Evolutionary conservation across 176 grass and related monocot genomes (phyloP), one percentile per base, ranked within the genome.

Genomic region (Elaeis guineensis): DNA sequence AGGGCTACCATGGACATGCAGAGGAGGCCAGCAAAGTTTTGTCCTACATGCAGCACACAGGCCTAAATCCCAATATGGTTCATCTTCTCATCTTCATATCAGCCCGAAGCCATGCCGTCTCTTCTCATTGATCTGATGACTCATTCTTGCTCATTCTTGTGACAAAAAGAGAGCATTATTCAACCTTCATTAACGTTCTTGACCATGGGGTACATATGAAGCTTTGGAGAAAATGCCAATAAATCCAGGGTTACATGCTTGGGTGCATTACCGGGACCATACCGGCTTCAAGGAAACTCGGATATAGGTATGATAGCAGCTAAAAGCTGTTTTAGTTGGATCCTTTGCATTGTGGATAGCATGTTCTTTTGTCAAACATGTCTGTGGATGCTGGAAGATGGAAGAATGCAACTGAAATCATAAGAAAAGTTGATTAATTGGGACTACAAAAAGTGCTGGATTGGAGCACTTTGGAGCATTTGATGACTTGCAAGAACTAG

Each of bases 201-300:
- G 35, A 55, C 32, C 56, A 24, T 15, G 44, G 68, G 28, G 16
- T 50, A 51, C 56, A 29, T 23, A 71, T 71, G 56, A 59, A 59
- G 23, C 56, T 16, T 59, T 71, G 55, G 22, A 20, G 44, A 71
- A 71, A 19, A 51, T 25, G 55, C 14, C 68, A 25, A 26, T 59
- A 5, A 48, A 71, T 60, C 68, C 22, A 9, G 68, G 68, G 24
- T 20, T 71, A 19, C 3, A 51, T 71, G 55, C 55, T 51, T 71
- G 68, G 68, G 68, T 71, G 64, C 74, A 8, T 19, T 77, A 68
- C 28, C 68, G 16, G 74, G 64, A 6, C 64, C 74, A 26, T 77
- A 64, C 32, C 68, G 68, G 20, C 4, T 71, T 59, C 56, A 71
- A 59, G 68, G 68, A 20, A 50, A 71, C 56, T 16, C 50, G 16